phyloP scores from a whole-genome alignment of 139 green algal genomes.

The Pleodorina starrii region DNA sequence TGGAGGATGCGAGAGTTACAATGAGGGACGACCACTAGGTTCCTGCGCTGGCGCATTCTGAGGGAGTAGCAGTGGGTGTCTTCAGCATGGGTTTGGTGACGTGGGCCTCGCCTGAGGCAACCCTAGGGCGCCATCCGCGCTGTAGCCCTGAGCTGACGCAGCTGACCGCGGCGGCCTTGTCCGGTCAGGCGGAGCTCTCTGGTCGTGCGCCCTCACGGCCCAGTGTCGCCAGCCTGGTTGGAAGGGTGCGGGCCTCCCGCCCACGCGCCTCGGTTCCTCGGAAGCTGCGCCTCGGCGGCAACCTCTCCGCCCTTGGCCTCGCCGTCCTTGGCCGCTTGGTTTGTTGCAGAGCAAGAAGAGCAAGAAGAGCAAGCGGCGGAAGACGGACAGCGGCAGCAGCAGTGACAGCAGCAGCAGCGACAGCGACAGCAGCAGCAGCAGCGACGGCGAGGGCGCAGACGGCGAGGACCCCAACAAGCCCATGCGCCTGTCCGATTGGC shows the following conservation, averaged over 20 bases:
- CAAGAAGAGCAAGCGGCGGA: conserved; percentile 49
- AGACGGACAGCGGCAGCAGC: neutral
- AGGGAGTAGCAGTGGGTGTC: no score
- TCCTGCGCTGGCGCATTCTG: neutral
- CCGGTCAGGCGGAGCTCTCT: neutral
- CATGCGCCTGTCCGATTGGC: conserved; percentile 50
- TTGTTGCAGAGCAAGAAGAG: conserved; percentile 11
- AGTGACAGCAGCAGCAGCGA: neutral
- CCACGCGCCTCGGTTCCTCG: no score
- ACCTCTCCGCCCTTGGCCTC: no score
- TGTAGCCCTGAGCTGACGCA: no score
- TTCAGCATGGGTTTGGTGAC: no score
- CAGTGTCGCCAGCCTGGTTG: neutral
- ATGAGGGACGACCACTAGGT: neutral
- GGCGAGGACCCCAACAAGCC: conserved; percentile 47
- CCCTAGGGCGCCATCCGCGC: no score
- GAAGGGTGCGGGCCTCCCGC: neutral
- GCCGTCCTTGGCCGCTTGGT: neutral
- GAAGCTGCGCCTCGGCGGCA: no score
- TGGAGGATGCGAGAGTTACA: neutral
- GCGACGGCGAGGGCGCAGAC: neutral
- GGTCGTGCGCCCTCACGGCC: neutral
- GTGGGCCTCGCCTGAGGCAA: no score
- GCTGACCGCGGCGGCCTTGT: neutral
- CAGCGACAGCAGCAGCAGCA: neutral